Percentiles rank a stretch among this genome's conserved stretches.
Evolutionary conservation across 805 yeast genomes (phyloP).

Genomic region (Blastobotrys terrestris): DNA sequence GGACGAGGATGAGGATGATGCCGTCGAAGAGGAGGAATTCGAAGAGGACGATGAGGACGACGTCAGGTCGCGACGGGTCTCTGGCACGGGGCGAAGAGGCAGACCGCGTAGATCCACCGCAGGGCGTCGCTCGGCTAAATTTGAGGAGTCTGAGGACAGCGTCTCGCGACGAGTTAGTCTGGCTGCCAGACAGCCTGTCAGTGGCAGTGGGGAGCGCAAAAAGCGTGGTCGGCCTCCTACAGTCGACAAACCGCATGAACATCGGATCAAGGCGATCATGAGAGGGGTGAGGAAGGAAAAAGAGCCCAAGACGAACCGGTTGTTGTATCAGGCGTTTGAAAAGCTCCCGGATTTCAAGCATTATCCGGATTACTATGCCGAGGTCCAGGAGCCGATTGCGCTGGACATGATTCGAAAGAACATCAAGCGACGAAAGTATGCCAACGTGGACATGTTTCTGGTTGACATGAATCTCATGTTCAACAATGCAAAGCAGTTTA

Average conservation of each 20-base stretch:
- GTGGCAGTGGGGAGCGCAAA: conserved; percentile 39
- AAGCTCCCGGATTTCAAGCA: conserved; percentile 65
- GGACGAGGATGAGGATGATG: conserved; percentile 23
- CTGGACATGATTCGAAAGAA: conserved; percentile 56
- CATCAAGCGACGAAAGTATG: conserved; percentile 79
- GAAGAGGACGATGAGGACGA: conserved; percentile 27
- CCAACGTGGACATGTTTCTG: conserved; percentile 67
- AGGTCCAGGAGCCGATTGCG: conserved; percentile 37
- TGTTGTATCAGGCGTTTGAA: conserved; percentile 62
- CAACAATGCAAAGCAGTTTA: conserved; percentile 62
- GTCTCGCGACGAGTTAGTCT: background rate
- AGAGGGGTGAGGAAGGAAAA: conserved; percentile 72
- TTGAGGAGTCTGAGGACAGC: conserved; percentile 26
- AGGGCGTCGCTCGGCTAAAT: conserved; percentile 17
- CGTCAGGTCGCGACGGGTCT: conserved; percentile 22
- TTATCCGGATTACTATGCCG: conserved; percentile 45
- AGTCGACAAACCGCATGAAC: conserved; percentile 86
- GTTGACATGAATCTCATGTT: conserved; percentile 72
- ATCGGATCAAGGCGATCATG: conserved; percentile 80
- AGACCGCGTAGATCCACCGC: conserved; percentile 24
- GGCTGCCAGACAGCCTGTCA: conserved; percentile 21
- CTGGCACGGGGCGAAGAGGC: conserved; percentile 26
- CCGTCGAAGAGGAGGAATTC: conserved; percentile 28
- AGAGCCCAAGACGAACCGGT: conserved; percentile 43
- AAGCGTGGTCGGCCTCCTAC: conserved; percentile 89